phyloP scores from a whole-genome alignment of 1,139 yeast genomes.

The Lodderomyces parapsilosis region DNA sequence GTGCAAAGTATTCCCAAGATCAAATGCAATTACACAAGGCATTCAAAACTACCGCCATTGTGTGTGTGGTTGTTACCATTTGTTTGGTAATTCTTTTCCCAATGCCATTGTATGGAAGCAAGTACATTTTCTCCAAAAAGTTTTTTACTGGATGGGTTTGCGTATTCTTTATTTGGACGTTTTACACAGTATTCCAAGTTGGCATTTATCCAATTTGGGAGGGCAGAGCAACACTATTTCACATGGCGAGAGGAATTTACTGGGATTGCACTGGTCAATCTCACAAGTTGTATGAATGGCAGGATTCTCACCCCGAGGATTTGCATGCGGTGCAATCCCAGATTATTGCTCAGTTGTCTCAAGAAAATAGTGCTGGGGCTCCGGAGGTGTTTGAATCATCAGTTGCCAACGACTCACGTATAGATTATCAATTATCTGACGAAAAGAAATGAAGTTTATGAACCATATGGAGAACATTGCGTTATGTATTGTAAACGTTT shows the following conservation, averaged over 20 bases:
- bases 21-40: slow-evolving; percentile 44
- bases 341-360: slow-evolving; percentile 39
- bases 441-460: slow-evolving; percentile 18
- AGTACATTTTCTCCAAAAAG: slow-evolving; percentile 64
- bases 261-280: slow-evolving; percentile 83
- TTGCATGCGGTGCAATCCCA: slow-evolving; percentile 67
- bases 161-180: slow-evolving; percentile 72
- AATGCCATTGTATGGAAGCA: slow-evolving; percentile 82
- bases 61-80: slow-evolving; percentile 58
- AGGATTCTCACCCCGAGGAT: slow-evolving; percentile 62
- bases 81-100: slow-evolving; percentile 75
- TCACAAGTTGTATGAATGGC: slow-evolving; percentile 71
- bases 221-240: slow-evolving; percentile 61
- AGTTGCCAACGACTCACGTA: slow-evolving; percentile 22
- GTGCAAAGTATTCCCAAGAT: slow-evolving; percentile 43
- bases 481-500: not conserved
- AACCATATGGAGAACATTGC: not conserved
- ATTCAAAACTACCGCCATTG: slow-evolving; percentile 52
- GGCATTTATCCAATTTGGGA: slow-evolving; percentile 63
- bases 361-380: slow-evolving; percentile 19
- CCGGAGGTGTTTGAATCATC: slow-evolving; percentile 26
- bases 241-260: slow-evolving; percentile 69
- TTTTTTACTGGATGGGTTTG: slow-evolving; percentile 85
- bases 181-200: slow-evolving; percentile 55
- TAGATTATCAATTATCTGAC: slow-evolving; percentile 25